Base-by-base conservation (phyloP, 2,329 filamentous ascomycete species). In the Septoria petroselini region DNA sequence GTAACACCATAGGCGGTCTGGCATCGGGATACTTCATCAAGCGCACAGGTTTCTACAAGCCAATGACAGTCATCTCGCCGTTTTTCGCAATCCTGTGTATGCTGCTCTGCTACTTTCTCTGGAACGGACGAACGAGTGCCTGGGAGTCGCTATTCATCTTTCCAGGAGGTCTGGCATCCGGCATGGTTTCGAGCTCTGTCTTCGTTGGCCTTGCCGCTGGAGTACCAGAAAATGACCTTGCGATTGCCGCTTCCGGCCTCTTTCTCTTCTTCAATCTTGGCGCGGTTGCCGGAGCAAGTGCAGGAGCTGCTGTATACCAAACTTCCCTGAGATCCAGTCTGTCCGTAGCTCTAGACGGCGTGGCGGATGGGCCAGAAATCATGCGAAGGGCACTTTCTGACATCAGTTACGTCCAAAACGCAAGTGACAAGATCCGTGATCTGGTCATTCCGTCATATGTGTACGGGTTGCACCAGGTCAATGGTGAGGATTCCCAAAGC, bases 1-100 rank as follows among this genome's bases (percentile, higher is more conserved):
- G 84, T 0, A 88, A 88, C 58, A 79, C 84, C 0, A 52, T 81
- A 1, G 84, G 83, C 1, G 82, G 82, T 0, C 68, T 88, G 1
- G 34, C 83, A 0, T 75, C 82, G 0, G 84, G 85, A 0, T 59
- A 71, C 0, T 71, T 76, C 41, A 84, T 85, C 58, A 74, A 75
- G 33, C 71, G 68, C 15, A 85, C 81, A 0, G 82, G 83, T 0
- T 71, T 73, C 1, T 86, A 84, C 63, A 84, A 82, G 52, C 55
- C 64, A 0, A 70, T 82, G 0, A 70, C 81, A 0, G 69, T 80
- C 0, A 41, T 79, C 0, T 76, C 79, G 0, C 74, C 77, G 0
- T 42, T 78, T 0, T 67, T 75, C 1, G 76, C 79, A 0, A 73
- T 75, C 0, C 46, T 75, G 1, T 71, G 75, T 4, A 84, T 84